Conservation (phyloP, 495 filamentous ascomycete genomes). For the Aspergillus incahuasiensis region DNA sequence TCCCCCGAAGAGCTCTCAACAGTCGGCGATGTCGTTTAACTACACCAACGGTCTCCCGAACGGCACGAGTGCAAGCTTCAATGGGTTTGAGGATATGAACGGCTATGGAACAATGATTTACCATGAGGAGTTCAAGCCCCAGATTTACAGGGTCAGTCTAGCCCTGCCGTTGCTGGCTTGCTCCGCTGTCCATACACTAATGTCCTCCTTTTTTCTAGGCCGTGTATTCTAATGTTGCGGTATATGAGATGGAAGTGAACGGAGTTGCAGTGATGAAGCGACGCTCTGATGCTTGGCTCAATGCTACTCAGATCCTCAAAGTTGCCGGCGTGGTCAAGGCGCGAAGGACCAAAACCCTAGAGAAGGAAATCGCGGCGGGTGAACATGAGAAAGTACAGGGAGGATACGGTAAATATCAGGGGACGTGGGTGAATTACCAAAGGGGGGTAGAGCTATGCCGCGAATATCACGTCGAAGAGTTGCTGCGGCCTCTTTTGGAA, state of each 20-base stretch:
- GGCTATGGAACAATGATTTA: constrained; percentile 45
- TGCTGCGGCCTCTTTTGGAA: constrained; percentile 76
- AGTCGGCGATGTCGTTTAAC: constrained; percentile 40
- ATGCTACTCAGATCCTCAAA: constrained; percentile 93
- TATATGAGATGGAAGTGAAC: constrained; percentile 98
- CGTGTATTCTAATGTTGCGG: constrained; percentile 87
- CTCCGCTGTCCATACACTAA: constrained; percentile 11
- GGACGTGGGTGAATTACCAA: constrained; percentile 93
- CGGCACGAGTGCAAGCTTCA: constrained; percentile 33
- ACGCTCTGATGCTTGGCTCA: constrained; percentile 86
- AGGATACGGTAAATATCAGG: constrained; percentile 97
- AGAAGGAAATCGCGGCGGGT: constrained; percentile 93
- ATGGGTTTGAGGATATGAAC: constrained; percentile 46
- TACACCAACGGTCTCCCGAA: constrained; percentile 35
- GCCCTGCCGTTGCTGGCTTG: background rate
- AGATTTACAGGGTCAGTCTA: constrained; percentile 68
- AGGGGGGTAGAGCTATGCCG: constrained; percentile 87
- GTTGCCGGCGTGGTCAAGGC: constrained; percentile 96
- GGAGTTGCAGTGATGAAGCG: constrained; percentile 89
- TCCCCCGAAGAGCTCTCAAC: constrained; percentile 42
- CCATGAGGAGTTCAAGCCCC: constrained; percentile 56
- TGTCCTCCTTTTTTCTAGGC: constrained; percentile 52
- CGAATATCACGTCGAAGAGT: constrained; percentile 88
- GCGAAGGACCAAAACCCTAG: constrained; percentile 91
- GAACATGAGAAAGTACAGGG: constrained; percentile 98